Conservation (phyloP, 306 rosid genomes). For the Datisca glomerata region DNA sequence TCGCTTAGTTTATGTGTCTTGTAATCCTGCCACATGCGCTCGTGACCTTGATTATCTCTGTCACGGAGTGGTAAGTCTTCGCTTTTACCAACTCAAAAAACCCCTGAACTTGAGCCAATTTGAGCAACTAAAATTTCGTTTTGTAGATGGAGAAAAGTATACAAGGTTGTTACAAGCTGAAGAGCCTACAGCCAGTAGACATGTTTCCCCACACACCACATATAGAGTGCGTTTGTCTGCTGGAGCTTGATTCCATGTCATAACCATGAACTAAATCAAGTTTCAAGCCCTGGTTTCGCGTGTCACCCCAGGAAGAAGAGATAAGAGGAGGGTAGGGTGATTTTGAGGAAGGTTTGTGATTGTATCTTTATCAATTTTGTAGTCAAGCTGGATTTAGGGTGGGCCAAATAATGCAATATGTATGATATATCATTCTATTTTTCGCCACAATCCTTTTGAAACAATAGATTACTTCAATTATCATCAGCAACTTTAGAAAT, state of each 20-base stretch:
- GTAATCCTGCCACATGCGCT: constrained; percentile 96
- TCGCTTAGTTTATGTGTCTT: constrained; percentile 79
- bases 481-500: too few relatives aligned
- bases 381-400: too few relatives aligned
- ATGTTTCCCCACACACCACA: constrained; percentile 99
- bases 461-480: too few relatives aligned
- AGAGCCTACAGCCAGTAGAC: constrained; percentile 81
- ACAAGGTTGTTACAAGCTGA: constrained; percentile 74
- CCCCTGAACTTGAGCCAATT: not conserved
- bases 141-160: constrained; percentile 60
- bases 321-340: too few relatives aligned
- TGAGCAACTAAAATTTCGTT: constrained; percentile 17
- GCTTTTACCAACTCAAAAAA: not conserved
- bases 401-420: too few relatives aligned
- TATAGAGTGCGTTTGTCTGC: constrained; percentile 78
- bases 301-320: too few relatives aligned
- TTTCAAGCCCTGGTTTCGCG: too few relatives aligned
- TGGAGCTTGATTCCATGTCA: constrained; percentile 47
- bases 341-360: too few relatives aligned
- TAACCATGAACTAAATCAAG: constrained; percentile 1
- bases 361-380: too few relatives aligned
- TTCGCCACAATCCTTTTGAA: too few relatives aligned
- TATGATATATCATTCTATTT: too few relatives aligned
- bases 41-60: constrained; percentile 94
- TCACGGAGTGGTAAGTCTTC: constrained; percentile 71